These are phyloP conservation scores for Pyricularia pennisetigena DNA, from an alignment of 2,329 filamentous ascomycete genomes.

Conservation along the genomic window DNA sequence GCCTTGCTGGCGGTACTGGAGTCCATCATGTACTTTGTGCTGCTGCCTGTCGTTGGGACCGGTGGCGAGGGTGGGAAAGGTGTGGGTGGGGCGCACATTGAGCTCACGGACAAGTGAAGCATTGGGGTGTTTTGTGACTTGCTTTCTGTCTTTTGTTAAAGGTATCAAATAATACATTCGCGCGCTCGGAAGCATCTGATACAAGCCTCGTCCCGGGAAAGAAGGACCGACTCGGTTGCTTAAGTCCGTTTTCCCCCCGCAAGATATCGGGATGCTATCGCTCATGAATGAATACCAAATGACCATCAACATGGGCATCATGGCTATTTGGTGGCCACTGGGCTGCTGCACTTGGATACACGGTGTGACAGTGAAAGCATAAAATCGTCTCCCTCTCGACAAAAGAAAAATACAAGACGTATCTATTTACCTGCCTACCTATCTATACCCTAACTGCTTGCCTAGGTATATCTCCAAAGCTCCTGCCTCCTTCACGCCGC, in stretches of 20 bases:
- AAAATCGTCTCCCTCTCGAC: too few relatives aligned
- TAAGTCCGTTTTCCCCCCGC: not conserved
- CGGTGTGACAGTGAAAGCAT: too few relatives aligned
- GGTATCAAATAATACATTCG: not conserved
- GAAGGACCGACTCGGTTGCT: not conserved
- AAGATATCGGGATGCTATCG: not conserved
- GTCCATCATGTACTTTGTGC: not conserved
- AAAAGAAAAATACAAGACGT: too few relatives aligned
- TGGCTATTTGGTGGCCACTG: too few relatives aligned
- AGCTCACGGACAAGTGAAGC: constrained; percentile 3
- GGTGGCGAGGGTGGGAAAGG: not conserved
- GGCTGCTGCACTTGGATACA: too few relatives aligned
- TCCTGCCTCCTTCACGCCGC: too few relatives aligned
- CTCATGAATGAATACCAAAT: not conserved
- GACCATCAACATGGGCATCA: not conserved
- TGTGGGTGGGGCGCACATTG: not conserved
- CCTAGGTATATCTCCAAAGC: too few relatives aligned
- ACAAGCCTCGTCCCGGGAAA: not conserved
- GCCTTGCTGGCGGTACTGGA: constrained; percentile 9
- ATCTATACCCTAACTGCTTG: too few relatives aligned
- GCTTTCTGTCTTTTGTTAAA: not conserved
- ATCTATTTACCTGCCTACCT: too few relatives aligned
- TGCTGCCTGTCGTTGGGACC: not conserved
- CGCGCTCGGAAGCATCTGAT: not conserved
- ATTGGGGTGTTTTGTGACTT: not conserved